phyloP scores from a whole-genome alignment of 148 eudicot species.

The Fagopyrum tataricum region DNA sequence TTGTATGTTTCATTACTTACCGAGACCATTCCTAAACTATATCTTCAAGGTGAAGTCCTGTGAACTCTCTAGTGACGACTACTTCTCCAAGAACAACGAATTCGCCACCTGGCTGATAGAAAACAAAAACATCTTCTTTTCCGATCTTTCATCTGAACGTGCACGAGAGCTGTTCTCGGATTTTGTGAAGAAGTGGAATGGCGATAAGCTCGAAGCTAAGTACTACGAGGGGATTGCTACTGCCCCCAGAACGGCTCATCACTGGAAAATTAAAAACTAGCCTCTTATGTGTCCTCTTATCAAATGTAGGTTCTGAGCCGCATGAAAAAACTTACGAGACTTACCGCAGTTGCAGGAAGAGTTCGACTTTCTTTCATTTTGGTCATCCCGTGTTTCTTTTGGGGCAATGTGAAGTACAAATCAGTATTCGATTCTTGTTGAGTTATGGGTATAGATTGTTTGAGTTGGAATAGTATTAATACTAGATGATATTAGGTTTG shows the following conservation, averaged over 20 bases:
- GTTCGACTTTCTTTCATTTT: no score
- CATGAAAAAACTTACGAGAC: no score
- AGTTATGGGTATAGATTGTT: no score
- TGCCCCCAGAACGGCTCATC: conserved; percentile 74
- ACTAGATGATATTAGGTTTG: no score
- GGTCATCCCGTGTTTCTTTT: no score
- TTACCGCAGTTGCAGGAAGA: no score
- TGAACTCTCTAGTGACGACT: conserved; percentile 65
- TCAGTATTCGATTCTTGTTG: no score
- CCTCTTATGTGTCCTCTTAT: background rate
- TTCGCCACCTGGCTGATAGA: conserved; percentile 92
- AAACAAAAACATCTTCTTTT: conserved; percentile 62
- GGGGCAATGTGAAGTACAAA: no score
- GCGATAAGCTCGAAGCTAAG: conserved; percentile 43
- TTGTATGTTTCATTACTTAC: background rate
- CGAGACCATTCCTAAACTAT: background rate
- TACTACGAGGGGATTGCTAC: conserved; percentile 74
- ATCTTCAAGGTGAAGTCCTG: conserved; percentile 34
- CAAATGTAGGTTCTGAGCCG: no score
- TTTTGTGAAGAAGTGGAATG: conserved; percentile 71
- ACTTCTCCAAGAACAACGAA: conserved; percentile 89
- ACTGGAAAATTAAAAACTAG: conserved; percentile 65
- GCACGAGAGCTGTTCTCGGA: conserved; percentile 58
- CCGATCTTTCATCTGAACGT: conserved; percentile 75
- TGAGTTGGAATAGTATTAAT: no score